Conservation (phyloP, 2,329 filamentous ascomycete species). For the Chrysoporthe puriensis region DNA sequence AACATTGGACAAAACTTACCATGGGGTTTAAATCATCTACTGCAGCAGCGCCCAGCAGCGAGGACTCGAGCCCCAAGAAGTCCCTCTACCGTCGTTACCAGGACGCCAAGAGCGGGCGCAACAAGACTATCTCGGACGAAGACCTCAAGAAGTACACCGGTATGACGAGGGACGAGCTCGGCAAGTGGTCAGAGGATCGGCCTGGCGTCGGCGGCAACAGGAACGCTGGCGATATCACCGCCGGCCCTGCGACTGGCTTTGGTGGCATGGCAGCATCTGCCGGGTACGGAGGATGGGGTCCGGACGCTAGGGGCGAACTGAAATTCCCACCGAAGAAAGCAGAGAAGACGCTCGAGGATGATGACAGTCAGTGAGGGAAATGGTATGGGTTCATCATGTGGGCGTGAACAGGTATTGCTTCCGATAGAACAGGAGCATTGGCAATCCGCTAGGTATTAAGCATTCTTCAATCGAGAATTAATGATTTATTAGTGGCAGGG, state of each 20-base stretch:
- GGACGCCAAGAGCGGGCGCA: slow-evolving; percentile 31
- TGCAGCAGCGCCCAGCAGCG: not conserved
- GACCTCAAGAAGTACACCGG: slow-evolving; percentile 28
- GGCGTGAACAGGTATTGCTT: no score
- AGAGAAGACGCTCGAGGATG: not conserved
- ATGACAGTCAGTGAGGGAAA: not conserved
- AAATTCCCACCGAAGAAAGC: slow-evolving; percentile 20
- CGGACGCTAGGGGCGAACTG: slow-evolving; percentile 9
- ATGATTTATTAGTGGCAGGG: no score
- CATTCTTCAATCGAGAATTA: no score
- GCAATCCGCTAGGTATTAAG: no score
- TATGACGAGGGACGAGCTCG: slow-evolving; percentile 23
- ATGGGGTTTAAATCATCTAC: not conserved
- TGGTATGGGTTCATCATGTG: not conserved
- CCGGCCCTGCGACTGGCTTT: slow-evolving; percentile 21
- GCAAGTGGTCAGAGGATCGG: slow-evolving; percentile 20
- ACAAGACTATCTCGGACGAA: slow-evolving; percentile 32
- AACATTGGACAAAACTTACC: not conserved
- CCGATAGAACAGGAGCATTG: no score
- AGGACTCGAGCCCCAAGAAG: slow-evolving; percentile 11
- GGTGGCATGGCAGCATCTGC: slow-evolving; percentile 24
- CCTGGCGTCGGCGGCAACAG: slow-evolving; percentile 24
- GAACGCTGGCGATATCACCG: slow-evolving; percentile 23
- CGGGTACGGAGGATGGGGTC: slow-evolving; percentile 25
- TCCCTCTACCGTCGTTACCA: slow-evolving; percentile 34